phyloP scores from a whole-genome alignment of 306 rosid species.

The Medicago lupulina region DNA sequence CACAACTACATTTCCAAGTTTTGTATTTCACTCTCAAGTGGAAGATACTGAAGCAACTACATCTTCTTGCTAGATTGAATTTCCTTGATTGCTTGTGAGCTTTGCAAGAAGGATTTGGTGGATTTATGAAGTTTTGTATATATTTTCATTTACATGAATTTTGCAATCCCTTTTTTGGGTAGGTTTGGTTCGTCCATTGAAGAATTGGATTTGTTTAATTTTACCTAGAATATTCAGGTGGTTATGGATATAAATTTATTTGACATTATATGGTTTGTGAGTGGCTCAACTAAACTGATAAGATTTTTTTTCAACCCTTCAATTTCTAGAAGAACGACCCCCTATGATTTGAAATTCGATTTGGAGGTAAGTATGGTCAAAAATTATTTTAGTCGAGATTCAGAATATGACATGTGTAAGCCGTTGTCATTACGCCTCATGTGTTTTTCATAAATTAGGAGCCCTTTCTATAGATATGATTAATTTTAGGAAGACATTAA shows the following conservation, averaged over 20 bases:
- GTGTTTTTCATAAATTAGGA: too few relatives aligned
- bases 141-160: constrained; percentile 27
- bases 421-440: not conserved
- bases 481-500: not conserved
- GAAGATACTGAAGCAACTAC: constrained; percentile 54
- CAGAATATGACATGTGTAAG: not conserved
- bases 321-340: too few relatives aligned
- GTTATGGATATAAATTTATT: constrained; percentile 16
- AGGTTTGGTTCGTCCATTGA: constrained; percentile 31
- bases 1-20: constrained; percentile 75
- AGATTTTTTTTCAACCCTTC: not conserved
- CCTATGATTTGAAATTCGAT: too few relatives aligned
- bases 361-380: not conserved
- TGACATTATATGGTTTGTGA: constrained; percentile 23
- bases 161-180: constrained; percentile 13
- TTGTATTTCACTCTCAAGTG: constrained; percentile 68
- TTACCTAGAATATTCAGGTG: not conserved
- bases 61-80: constrained; percentile 24
- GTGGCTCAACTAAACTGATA: not conserved
- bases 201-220: constrained; percentile 27
- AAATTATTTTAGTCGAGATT: not conserved
- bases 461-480: too few relatives aligned
- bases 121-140: not conserved
- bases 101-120: constrained; percentile 33
- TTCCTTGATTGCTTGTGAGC: constrained; percentile 24